Conservation (phyloP, 371 early-diverging fungal species). For the Mortierella sp. region DNA sequence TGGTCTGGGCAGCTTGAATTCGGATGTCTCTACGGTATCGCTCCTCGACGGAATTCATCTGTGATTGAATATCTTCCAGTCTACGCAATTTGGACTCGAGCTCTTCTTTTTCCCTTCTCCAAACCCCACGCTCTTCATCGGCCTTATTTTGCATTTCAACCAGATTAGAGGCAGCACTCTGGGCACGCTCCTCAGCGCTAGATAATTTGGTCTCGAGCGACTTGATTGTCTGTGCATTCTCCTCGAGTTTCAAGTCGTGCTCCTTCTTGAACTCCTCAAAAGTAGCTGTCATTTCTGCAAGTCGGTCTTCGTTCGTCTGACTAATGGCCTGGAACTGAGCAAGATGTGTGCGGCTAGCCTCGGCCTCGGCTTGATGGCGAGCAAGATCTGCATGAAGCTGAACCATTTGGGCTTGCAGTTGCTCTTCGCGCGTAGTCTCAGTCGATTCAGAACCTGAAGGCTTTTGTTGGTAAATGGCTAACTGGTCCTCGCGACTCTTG, state of each 20-base stretch:
- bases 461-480: slow-evolving; percentile 49
- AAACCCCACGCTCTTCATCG: slow-evolving; percentile 59
- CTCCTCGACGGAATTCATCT: slow-evolving; percentile 35
- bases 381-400: slow-evolving; percentile 46
- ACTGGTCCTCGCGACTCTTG: slow-evolving; percentile 57
- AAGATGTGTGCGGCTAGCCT: slow-evolving; percentile 57
- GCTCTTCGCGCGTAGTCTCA: slow-evolving; percentile 49
- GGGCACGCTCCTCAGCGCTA: slow-evolving; percentile 56
- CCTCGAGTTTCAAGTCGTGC: slow-evolving; percentile 52
- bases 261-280: slow-evolving; percentile 62
- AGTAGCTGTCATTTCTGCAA: slow-evolving; percentile 59
- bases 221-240: slow-evolving; percentile 37
- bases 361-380: slow-evolving; percentile 57
- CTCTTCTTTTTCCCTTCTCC: slow-evolving; percentile 50
- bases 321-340: slow-evolving; percentile 69
- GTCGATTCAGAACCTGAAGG: slow-evolving; percentile 32
- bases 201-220: slow-evolving; percentile 51
- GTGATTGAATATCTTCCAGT: slow-evolving; percentile 54
- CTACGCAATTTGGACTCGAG: slow-evolving; percentile 59
- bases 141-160: slow-evolving; percentile 62
- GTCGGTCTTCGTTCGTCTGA: slow-evolving; percentile 60
- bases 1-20: slow-evolving; percentile 52
- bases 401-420: slow-evolving; percentile 40
- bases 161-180: slow-evolving; percentile 56
- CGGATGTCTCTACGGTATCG: slow-evolving; percentile 56